Percentiles rank a stretch among this genome's conserved stretches.
Evolutionary conservation across 2,329 filamentous ascomycete genomes (phyloP).

Genomic region (Trichoderma aggressivum): DNA sequence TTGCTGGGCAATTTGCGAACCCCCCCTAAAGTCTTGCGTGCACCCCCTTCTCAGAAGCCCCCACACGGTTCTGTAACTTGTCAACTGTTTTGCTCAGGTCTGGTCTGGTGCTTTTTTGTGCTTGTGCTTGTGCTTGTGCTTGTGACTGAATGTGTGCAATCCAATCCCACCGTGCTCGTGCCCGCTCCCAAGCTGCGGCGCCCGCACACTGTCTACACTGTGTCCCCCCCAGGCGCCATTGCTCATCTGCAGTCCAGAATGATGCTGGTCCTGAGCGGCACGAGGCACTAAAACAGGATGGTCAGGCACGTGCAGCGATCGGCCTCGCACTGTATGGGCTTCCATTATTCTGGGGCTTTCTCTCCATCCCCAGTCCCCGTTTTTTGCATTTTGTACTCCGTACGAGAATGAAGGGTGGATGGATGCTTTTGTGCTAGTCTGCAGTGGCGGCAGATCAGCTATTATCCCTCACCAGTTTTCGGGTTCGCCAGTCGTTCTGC

Average conservation of each 20-base stretch:
- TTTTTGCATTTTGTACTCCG: constrained; percentile 4
- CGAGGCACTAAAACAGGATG: not conserved
- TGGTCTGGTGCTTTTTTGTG: constrained; percentile 6
- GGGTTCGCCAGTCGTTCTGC: not conserved
- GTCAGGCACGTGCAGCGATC: not conserved
- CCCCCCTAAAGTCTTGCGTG: not conserved
- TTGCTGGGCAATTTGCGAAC: not conserved
- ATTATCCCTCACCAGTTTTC: constrained; percentile 9
- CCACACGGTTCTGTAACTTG: not conserved
- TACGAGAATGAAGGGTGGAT: not conserved
- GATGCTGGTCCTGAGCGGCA: not conserved
- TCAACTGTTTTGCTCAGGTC: not conserved
- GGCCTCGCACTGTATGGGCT: not conserved
- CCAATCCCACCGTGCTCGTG: constrained; percentile 2
- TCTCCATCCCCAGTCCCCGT: not conserved
- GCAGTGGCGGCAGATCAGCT: constrained; percentile 16
- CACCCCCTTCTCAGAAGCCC: not conserved
- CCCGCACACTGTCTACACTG: constrained; percentile 2
- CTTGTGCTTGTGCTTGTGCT: not conserved
- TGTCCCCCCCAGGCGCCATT: not conserved
- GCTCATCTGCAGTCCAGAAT: not conserved
- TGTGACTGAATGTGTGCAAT: not conserved
- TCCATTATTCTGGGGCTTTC: not conserved
- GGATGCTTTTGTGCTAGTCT: constrained; percentile 13
- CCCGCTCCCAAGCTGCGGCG: not conserved